Percentiles rank a stretch among this genome's conserved stretches.
phyloP scores from a whole-genome alignment of 1,139 yeast genomes.

The Pichia sp. region DNA sequence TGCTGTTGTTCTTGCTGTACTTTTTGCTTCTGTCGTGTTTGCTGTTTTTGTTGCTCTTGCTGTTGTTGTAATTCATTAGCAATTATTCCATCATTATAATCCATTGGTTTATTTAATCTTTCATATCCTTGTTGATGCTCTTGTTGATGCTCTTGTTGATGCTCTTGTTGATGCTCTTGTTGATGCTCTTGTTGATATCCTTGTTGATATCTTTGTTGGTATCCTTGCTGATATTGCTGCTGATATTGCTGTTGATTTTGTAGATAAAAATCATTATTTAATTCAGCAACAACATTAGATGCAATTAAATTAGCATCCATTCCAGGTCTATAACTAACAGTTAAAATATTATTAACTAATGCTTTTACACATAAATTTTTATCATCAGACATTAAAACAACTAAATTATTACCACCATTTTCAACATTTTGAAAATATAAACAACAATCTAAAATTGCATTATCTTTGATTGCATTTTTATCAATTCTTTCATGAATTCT shows the following conservation, averaged over 20 bases:
- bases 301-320: conserved; percentile 63
- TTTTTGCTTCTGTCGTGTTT: background rate
- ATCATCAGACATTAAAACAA: conserved; percentile 72
- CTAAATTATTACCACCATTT: conserved; percentile 37
- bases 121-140: no score
- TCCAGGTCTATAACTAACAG: conserved; percentile 55
- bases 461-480: conserved; percentile 51
- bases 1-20: background rate
- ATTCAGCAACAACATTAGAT: conserved; percentile 41
- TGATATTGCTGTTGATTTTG: background rate
- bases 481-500: conserved; percentile 47
- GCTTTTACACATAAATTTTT: conserved; percentile 79
- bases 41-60: background rate
- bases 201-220: background rate
- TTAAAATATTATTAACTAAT: conserved; percentile 55
- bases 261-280: conserved; percentile 7
- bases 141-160: background rate
- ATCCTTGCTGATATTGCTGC: no score
- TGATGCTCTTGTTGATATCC: background rate
- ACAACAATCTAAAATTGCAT: conserved; percentile 82
- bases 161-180: background rate
- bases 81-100: no score
- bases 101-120: no score
- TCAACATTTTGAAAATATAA: conserved; percentile 43
- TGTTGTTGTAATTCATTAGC: no score